Conservation (phyloP, 768 basidiomycete species). For the Tricholoma terreum region DNA sequence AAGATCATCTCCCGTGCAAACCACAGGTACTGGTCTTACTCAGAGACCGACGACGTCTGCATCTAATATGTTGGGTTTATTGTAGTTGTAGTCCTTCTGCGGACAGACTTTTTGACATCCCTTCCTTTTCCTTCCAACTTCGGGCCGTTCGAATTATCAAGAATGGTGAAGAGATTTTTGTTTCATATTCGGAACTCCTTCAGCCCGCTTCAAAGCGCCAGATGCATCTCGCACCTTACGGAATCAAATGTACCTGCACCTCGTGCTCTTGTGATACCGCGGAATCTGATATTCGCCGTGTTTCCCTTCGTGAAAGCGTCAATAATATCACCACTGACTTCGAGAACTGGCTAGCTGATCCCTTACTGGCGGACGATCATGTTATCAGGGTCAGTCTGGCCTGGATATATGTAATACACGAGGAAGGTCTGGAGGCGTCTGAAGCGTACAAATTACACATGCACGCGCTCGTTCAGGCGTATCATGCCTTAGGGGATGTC, state of each 20-base stretch:
- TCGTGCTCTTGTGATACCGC: conserved; percentile 22
- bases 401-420: conserved; percentile 15
- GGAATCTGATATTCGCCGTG: conserved; percentile 21
- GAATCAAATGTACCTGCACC: conserved; percentile 24
- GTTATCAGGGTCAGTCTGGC: conserved; percentile 16
- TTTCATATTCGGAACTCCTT: conserved; percentile 23
- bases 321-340: conserved; percentile 9
- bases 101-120: conserved; percentile 21
- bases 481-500: conserved; percentile 15
- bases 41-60: not conserved
- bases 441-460: conserved; percentile 51
- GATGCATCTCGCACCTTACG: conserved; percentile 25
- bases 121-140: conserved; percentile 29
- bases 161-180: conserved; percentile 28
- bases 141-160: conserved; percentile 25
- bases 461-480: conserved; percentile 15
- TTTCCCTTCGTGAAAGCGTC: conserved; percentile 12
- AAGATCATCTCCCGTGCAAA: conserved; percentile 33
- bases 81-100: conserved; percentile 31
- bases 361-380: conserved; percentile 14
- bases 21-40: conserved; percentile 28
- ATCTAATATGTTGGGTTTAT: not conserved
- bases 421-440: conserved; percentile 15
- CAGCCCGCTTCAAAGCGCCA: conserved; percentile 20
- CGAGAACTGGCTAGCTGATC: conserved; percentile 14